phyloP scores from a whole-genome alignment of 140 eudicot genomes.

The Oenanthe javanica region DNA sequence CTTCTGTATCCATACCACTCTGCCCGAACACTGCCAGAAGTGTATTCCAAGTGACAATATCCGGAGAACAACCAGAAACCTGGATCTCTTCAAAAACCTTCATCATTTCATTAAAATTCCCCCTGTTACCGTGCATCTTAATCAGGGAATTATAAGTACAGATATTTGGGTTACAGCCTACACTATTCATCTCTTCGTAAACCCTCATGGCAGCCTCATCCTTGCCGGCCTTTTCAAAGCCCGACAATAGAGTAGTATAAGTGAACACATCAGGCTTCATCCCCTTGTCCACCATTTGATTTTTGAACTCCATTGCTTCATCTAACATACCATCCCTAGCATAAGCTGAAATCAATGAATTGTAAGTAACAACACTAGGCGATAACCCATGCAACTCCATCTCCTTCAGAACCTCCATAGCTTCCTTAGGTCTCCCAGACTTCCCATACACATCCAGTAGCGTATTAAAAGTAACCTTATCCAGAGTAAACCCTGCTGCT shows the following conservation, averaged over 20 bases:
- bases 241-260: conserved; percentile 72
- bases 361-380: conserved; percentile 70
- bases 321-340: conserved; percentile 68
- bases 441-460: conserved; percentile 85
- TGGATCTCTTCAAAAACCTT: conserved; percentile 67
- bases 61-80: conserved; percentile 57
- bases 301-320: conserved; percentile 69
- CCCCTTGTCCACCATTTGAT: conserved; percentile 57
- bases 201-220: conserved; percentile 74
- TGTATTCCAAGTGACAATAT: conserved; percentile 88
- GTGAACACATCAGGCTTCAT: conserved; percentile 83
- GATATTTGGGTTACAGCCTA: conserved; percentile 73
- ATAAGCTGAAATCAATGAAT: conserved; percentile 76
- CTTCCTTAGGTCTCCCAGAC: conserved; percentile 66
- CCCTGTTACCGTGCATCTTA: conserved; percentile 77
- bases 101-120: conserved; percentile 73
- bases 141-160: conserved; percentile 74
- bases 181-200: conserved; percentile 60
- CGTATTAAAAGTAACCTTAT: conserved; percentile 78
- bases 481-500: conserved; percentile 48
- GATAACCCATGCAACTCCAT: conserved; percentile 67
- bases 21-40: conserved; percentile 83
- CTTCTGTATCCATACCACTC: conserved; percentile 79
- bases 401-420: conserved; percentile 67
- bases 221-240: conserved; percentile 83